Percentiles rank a stretch among this genome's conserved stretches.
phyloP scores from a whole-genome alignment of 163 green algal species.

The Trebouxia gelatinosa region DNA sequence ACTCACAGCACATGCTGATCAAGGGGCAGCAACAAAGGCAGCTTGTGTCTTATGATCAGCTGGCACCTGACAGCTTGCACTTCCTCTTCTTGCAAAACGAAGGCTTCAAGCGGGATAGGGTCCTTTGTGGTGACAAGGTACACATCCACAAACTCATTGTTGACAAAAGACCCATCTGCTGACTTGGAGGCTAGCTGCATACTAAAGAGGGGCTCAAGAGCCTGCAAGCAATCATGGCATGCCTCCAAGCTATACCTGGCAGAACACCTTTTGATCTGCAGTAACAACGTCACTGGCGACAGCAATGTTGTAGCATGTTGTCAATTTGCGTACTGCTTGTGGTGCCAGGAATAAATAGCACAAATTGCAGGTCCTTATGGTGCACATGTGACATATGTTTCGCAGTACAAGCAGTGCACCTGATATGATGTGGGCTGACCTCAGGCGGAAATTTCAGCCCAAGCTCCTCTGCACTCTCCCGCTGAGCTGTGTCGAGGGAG shows the following conservation, averaged over 20 bases:
- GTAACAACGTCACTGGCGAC: background rate
- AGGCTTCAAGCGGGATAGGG: background rate
- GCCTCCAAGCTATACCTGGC: background rate
- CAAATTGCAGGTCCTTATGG: background rate
- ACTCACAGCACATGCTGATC: too few species aligned
- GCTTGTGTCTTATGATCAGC: too few species aligned
- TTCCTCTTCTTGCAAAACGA: background rate
- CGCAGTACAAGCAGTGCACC: background rate
- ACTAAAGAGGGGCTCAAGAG: conserved; percentile 22
- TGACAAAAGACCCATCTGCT: conserved; percentile 8
- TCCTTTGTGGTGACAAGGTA: conserved; percentile 18
- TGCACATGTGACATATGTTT: background rate
- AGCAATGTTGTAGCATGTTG: background rate
- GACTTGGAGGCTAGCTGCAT: conserved; percentile 9
- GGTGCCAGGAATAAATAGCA: background rate
- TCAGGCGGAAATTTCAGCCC: background rate
- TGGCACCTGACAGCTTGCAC: conserved; percentile 19
- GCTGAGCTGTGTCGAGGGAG: conserved; percentile 21
- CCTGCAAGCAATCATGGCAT: background rate
- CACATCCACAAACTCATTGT: conserved; percentile 33
- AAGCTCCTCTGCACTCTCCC: conserved; percentile 25
- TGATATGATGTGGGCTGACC: background rate
- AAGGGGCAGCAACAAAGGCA: too few species aligned
- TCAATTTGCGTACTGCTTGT: background rate
- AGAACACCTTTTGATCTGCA: background rate